Evolutionary conservation across 106 monocot genomes (phyloP).

Genomic region (Phalaenopsis aphrodite): DNA sequence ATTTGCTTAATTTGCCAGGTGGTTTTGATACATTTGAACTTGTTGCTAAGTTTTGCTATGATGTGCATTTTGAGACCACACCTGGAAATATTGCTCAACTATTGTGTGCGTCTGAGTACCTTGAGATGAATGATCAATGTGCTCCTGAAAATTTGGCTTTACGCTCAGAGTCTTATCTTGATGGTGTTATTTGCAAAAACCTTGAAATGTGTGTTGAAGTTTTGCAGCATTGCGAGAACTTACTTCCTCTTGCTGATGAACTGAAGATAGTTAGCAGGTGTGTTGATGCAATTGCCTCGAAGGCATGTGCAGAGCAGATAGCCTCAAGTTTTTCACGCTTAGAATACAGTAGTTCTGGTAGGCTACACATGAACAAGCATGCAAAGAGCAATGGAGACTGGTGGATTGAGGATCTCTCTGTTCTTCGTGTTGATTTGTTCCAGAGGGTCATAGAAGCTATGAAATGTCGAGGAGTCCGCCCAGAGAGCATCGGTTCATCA

Average conservation of each 20-base stretch:
- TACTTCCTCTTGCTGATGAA: conserved; percentile 54
- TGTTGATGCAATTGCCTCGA: conserved; percentile 46
- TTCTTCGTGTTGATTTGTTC: conserved; percentile 42
- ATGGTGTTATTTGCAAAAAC: conserved; percentile 41
- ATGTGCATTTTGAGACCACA: conserved; percentile 53
- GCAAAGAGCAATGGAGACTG: conserved; percentile 30
- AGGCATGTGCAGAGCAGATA: conserved; percentile 52
- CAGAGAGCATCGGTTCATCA: conserved; percentile 36
- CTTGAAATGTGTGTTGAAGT: conserved; percentile 54
- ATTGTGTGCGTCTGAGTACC: conserved; percentile 42
- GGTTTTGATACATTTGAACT: conserved; percentile 40
- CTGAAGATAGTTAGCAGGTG: conserved; percentile 47
- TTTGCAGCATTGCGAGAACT: conserved; percentile 33
- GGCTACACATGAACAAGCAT: conserved; percentile 45
- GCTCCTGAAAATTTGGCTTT: conserved; percentile 31
- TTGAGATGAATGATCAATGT: conserved; percentile 61
- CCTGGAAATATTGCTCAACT: conserved; percentile 45
- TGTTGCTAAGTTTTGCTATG: conserved; percentile 63
- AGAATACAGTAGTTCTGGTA: conserved; percentile 57
- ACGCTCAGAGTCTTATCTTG: conserved; percentile 33
- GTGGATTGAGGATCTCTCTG: conserved; percentile 52
- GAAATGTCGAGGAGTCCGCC: conserved; percentile 36
- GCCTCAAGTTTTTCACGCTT: conserved; percentile 64
- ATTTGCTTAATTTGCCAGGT: conserved; percentile 40
- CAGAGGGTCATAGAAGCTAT: conserved; percentile 43